Conservation (phyloP, 2,329 filamentous ascomycete species). For the Phialophora macrospora region DNA sequence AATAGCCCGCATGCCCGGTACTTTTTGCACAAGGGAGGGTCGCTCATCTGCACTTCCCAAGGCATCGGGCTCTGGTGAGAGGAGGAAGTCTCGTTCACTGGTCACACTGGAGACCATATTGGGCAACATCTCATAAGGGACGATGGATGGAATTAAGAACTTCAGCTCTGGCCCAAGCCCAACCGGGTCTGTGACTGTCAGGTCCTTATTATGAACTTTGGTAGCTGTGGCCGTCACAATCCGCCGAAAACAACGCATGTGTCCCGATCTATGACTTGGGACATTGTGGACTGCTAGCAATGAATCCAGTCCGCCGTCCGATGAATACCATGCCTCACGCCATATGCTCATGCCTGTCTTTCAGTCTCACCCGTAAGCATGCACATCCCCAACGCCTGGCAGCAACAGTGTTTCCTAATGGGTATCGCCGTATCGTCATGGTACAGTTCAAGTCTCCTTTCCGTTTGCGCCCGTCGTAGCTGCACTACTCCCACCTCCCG, state of each 20-base stretch:
- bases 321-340: background rate
- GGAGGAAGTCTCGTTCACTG: background rate
- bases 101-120: background rate
- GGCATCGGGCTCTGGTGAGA: background rate
- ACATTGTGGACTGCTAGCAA: background rate
- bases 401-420: constrained; percentile 3
- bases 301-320: background rate
- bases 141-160: background rate
- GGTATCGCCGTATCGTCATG: constrained; percentile 1
- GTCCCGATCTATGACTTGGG: background rate
- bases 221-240: background rate
- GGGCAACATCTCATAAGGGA: background rate
- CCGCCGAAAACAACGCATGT: background rate
- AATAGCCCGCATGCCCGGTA: background rate
- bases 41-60: background rate
- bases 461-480: constrained; percentile 12
- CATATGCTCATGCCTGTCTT: background rate
- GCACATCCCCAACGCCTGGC: constrained; percentile 20
- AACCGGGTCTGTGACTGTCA: background rate
- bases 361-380: background rate
- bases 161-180: background rate
- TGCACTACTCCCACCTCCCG: constrained; percentile 28
- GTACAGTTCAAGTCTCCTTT: constrained; percentile 26
- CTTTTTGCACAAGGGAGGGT: background rate
- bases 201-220: background rate